These are phyloP conservation scores for Hypoxylon fragiforme DNA, from an alignment of 495 filamentous ascomycete species.

Conservation along the genomic window DNA sequence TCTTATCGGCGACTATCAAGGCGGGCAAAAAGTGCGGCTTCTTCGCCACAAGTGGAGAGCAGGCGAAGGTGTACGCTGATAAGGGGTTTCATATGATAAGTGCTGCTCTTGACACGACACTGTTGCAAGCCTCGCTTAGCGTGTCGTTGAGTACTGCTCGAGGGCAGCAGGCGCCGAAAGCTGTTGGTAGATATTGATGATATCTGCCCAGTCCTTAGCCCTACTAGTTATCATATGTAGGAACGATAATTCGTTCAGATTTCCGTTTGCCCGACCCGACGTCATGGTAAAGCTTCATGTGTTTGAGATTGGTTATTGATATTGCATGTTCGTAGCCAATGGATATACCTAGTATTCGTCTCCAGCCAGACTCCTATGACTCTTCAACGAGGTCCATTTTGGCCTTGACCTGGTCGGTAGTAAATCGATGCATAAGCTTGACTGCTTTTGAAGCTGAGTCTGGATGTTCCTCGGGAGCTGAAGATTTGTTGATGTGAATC, in stretches of 20 bases:
- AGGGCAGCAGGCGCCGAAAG: slow-evolving; percentile 40
- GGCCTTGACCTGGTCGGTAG: slow-evolving; percentile 65
- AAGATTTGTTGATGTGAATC: slow-evolving; percentile 67
- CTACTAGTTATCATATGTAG: no score
- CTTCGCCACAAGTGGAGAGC: slow-evolving; percentile 69
- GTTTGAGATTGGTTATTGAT: no score
- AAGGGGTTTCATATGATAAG: slow-evolving; percentile 80
- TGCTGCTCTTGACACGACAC: slow-evolving; percentile 62
- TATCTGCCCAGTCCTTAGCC: neutral
- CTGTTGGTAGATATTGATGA: slow-evolving; percentile 39
- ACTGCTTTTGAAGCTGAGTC: slow-evolving; percentile 60
- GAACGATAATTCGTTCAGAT: neutral
- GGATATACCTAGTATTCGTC: no score
- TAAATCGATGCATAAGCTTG: slow-evolving; percentile 87
- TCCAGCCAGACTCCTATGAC: slow-evolving; percentile 17
- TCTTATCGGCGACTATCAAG: slow-evolving; percentile 62
- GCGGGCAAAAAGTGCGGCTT: slow-evolving; percentile 79
- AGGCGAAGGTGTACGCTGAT: slow-evolving; percentile 64
- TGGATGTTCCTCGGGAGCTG: slow-evolving; percentile 49
- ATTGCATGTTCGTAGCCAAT: no score
- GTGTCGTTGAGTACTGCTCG: slow-evolving; percentile 50
- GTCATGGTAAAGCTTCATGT: no score
- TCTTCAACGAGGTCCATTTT: slow-evolving; percentile 70
- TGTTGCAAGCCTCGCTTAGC: slow-evolving; percentile 52
- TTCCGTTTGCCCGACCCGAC: no score